A percentile compares a stretch with the other conserved stretches of the same genome.
phyloP scores from a whole-genome alignment of 176 grass and related monocot species.

The Raddia distichophylla region DNA sequence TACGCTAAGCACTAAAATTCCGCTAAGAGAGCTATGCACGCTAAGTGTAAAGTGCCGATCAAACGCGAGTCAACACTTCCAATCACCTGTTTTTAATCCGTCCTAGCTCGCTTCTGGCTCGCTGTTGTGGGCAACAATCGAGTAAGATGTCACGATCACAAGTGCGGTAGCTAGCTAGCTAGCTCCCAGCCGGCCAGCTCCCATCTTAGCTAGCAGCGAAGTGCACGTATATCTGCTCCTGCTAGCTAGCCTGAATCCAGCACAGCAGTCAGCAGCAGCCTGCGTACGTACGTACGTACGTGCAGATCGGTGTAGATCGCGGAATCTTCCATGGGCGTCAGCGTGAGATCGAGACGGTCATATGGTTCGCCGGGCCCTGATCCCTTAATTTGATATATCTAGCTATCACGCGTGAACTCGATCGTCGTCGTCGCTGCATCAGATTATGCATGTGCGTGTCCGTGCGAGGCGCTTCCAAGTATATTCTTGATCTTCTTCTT shows the following conservation, averaged over 20 bases:
- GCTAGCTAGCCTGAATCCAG: slow-evolving; percentile 44
- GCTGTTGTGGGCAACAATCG: neutral
- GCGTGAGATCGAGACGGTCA: neutral
- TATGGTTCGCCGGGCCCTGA: no score
- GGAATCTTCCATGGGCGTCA: slow-evolving; percentile 45
- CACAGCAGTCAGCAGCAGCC: neutral
- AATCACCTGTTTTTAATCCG: slow-evolving; percentile 21
- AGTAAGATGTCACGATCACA: slow-evolving; percentile 43
- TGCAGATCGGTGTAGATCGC: slow-evolving; percentile 3
- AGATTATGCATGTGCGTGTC: neutral
- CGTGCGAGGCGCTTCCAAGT: slow-evolving; percentile 2
- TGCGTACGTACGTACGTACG: neutral
- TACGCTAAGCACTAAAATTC: no score
- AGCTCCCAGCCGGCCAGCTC: no score
- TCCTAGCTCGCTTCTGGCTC: neutral
- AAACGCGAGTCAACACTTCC: neutral
- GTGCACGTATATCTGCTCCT: slow-evolving; percentile 17
- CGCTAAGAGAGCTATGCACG: no score
- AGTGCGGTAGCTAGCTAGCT: slow-evolving; percentile 25
- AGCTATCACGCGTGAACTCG: slow-evolving; percentile 31
- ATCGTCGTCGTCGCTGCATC: neutral
- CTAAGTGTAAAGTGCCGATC: neutral
- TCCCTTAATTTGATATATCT: no score
- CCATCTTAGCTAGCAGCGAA: neutral
- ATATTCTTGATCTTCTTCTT: neutral